These are phyloP conservation scores for Triticum aestivum DNA, from an alignment of 176 grass and related monocot genomes.

Conservation along the genomic window DNA sequence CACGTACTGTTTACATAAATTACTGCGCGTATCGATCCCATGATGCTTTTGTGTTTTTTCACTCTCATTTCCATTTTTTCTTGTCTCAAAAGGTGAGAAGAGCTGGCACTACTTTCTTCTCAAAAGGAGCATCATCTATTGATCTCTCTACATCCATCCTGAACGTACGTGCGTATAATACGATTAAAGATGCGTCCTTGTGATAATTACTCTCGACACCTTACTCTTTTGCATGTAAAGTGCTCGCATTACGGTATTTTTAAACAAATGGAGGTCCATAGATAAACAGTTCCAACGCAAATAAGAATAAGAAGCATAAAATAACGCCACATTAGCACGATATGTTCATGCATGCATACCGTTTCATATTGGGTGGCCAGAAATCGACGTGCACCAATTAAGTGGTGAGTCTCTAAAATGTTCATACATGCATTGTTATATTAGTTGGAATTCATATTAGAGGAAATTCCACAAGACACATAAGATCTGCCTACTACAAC, in stretches of 20 bases:
- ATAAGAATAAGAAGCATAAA: not conserved
- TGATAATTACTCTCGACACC: not conserved
- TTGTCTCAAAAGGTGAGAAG: conserved; percentile 42
- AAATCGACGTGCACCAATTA: too few species aligned
- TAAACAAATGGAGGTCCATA: not conserved
- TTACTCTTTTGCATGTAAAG: not conserved
- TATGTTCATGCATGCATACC: not conserved
- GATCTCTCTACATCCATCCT: conserved; percentile 10
- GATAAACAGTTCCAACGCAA: not conserved
- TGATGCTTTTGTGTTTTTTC: conserved; percentile 38
- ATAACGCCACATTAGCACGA: not conserved
- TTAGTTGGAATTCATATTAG: not conserved
- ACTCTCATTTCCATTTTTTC: conserved; percentile 2
- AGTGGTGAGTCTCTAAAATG: not conserved
- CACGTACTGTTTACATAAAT: conserved; percentile 1
- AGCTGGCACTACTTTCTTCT: conserved; percentile 31
- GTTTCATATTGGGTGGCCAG: not conserved
- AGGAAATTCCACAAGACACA: too few species aligned
- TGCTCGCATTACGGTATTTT: not conserved
- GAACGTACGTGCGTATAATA: not conserved
- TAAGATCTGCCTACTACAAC: too few species aligned
- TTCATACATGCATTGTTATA: not conserved
- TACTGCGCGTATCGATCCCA: conserved; percentile 31
- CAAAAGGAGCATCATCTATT: conserved; percentile 28
- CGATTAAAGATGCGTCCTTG: not conserved